Percentiles rank a stretch among this genome's conserved stretches.
Conservation (phyloP, 2,329 filamentous ascomycete species). For the Fusarium albidum region DNA sequence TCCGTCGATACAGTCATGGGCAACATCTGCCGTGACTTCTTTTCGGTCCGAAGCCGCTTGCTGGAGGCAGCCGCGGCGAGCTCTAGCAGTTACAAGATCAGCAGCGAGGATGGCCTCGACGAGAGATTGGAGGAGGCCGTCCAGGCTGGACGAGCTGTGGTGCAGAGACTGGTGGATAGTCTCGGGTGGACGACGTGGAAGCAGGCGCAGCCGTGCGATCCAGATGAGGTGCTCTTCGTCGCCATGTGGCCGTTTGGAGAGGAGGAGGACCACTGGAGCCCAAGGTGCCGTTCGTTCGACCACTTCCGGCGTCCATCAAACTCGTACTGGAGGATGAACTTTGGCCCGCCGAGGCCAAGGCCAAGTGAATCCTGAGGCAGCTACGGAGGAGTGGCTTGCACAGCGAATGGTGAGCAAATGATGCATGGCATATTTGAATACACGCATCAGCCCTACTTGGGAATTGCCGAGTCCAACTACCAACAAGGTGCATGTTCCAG, state of each 20-base stretch:
- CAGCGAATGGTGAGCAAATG: not conserved
- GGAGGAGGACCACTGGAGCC: slow-evolving; percentile 58
- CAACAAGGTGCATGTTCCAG: not conserved
- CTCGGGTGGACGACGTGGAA: slow-evolving; percentile 70
- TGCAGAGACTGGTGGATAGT: slow-evolving; percentile 52
- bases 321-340: slow-evolving; percentile 37
- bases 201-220: slow-evolving; percentile 59
- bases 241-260: slow-evolving; percentile 70
- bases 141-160: slow-evolving; percentile 22
- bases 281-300: slow-evolving; percentile 42
- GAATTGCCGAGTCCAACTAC: slow-evolving; percentile 3
- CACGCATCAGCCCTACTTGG: no score
- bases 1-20: slow-evolving; percentile 51
- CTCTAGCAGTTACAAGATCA: slow-evolving; percentile 12
- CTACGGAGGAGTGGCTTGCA: not conserved
- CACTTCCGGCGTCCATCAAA: slow-evolving; percentile 30
- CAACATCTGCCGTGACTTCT: slow-evolving; percentile 49
- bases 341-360: not conserved
- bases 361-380: not conserved
- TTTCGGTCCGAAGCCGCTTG: slow-evolving; percentile 34
- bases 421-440: not conserved
- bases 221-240: slow-evolving; percentile 66
- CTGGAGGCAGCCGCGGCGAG: slow-evolving; percentile 23
- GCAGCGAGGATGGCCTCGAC: not conserved
- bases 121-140: slow-evolving; percentile 25